phyloP scores from a whole-genome alignment of 2,329 filamentous ascomycete genomes.

The Alternaria angustiovoidea region DNA sequence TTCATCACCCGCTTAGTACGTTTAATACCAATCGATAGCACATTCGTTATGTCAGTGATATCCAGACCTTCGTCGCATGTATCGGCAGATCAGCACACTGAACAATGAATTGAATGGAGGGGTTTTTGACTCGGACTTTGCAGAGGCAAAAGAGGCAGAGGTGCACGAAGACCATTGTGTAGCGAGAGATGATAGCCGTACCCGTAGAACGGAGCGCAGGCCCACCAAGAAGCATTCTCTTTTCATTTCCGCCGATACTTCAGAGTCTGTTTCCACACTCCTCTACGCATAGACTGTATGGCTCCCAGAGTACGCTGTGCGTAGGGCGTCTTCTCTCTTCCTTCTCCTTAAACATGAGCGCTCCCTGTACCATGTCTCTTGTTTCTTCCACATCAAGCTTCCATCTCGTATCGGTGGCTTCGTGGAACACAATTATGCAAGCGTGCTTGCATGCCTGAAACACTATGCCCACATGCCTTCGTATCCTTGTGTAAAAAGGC shows the following conservation, averaged over 20 bases:
- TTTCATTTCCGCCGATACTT: neutral
- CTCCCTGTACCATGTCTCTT: neutral
- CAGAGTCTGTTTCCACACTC: neutral
- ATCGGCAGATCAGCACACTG: too few relatives aligned
- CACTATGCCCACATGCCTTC: neutral
- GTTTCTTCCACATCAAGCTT: neutral
- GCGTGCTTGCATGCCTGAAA: neutral
- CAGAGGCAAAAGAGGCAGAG: neutral
- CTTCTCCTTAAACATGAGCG: neutral
- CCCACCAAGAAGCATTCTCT: neutral
- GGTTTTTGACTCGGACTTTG: neutral
- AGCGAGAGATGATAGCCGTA: neutral
- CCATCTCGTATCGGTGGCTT: neutral
- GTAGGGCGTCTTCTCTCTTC: neutral
- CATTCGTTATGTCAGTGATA: neutral
- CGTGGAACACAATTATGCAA: neutral
- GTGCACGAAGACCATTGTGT: neutral
- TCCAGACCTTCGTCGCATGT: too few relatives aligned
- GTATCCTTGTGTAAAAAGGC: neutral
- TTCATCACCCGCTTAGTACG: slow-evolving; percentile 1
- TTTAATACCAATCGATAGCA: slow-evolving; percentile 10
- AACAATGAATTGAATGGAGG: too few relatives aligned
- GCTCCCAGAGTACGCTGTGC: neutral
- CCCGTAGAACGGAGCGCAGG: neutral
- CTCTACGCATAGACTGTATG: neutral